These are phyloP conservation scores for Podaxis sp. DNA, from an alignment of 768 basidiomycete genomes.

Conservation along the genomic window DNA sequence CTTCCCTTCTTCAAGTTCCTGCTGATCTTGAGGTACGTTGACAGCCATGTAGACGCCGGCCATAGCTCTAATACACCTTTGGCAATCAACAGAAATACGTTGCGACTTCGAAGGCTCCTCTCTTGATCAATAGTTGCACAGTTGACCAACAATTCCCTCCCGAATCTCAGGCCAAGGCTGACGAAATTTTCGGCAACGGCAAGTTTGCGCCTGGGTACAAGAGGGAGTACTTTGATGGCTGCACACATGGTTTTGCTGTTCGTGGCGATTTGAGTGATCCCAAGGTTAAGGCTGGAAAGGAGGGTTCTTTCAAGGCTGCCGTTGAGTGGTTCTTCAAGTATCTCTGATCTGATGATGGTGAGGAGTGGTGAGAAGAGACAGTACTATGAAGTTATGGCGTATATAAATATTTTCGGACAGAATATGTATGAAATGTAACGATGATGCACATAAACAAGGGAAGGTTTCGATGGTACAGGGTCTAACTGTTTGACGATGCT, in stretches of 20 bases:
- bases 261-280: conserved; percentile 49
- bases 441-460: neutral
- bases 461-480: neutral
- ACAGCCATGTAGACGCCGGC: neutral
- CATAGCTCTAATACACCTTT: neutral
- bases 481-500: neutral
- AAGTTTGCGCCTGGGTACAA: conserved; percentile 51
- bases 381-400: neutral
- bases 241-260: conserved; percentile 55
- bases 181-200: conserved; percentile 46
- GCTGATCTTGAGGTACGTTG: conserved; percentile 57
- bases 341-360: conserved; percentile 17
- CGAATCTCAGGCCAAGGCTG: conserved; percentile 44
- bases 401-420: neutral
- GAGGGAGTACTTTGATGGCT: conserved; percentile 46
- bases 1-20: conserved; percentile 59
- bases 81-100: conserved; percentile 43
- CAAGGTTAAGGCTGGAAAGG: conserved; percentile 59
- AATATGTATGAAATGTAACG: neutral
- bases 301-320: conserved; percentile 58
- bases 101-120: conserved; percentile 45
- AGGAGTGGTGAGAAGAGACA: neutral
- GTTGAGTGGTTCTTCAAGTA: conserved; percentile 54
- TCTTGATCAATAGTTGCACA: conserved; percentile 70
- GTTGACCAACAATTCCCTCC: conserved; percentile 50